Evolutionary conservation across 345 rosid species (phyloP).

Genomic region (Erucastrum elatum): DNA sequence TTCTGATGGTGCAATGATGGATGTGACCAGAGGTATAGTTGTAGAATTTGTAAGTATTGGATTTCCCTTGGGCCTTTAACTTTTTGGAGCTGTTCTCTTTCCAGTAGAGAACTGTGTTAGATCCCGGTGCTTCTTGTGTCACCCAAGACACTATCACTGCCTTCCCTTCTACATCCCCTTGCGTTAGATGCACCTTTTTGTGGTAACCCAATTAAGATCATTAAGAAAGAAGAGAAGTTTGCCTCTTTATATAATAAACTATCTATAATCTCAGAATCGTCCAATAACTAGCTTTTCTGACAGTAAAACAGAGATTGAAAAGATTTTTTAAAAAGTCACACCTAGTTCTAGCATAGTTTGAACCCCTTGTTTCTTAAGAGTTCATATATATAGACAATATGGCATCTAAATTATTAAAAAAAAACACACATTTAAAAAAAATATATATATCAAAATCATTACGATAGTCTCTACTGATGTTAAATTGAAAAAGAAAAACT

Average conservation of each 20-base stretch:
- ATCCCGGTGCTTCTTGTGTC: conserved; percentile 59
- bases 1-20: conserved; percentile 70
- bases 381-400: neutral
- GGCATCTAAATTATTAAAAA: neutral
- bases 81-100: conserved; percentile 43
- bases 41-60: conserved; percentile 47
- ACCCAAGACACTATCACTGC: conserved; percentile 90
- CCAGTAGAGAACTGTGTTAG: conserved; percentile 66
- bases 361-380: neutral
- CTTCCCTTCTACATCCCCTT: conserved; percentile 75
- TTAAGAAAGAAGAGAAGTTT: neutral
- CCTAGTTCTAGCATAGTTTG: neutral
- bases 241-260: neutral
- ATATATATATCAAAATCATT: neutral
- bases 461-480: neutral
- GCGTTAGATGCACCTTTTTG: conserved; percentile 67
- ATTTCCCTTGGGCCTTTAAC: conserved; percentile 50
- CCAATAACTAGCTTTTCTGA: neutral
- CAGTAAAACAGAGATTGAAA: neutral
- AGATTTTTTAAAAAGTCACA: neutral
- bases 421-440: no score
- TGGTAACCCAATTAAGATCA: neutral
- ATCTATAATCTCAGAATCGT: neutral
- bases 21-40: conserved; percentile 77
- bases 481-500: neutral